Conservation (phyloP, 148 eudicot genomes). For the Limonium bicolor region DNA sequence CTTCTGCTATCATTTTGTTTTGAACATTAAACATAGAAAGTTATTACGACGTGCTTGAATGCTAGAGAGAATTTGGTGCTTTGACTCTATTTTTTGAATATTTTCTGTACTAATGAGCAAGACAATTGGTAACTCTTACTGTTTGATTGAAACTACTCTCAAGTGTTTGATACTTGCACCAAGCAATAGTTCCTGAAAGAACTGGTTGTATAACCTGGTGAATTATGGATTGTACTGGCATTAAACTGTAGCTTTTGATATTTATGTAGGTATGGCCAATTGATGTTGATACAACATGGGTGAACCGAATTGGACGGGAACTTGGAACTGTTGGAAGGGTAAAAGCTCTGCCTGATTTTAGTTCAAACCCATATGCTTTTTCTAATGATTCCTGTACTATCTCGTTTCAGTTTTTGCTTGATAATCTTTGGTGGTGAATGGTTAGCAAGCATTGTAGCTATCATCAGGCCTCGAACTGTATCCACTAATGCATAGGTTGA, state of each 20-base stretch:
- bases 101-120: not conserved
- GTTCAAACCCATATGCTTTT: not conserved
- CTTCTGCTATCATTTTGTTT: too few relatives aligned
- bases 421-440: not conserved
- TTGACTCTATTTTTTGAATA: not conserved
- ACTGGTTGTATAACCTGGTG: too few relatives aligned
- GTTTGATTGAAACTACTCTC: not conserved
- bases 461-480: not conserved
- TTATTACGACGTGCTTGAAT: too few relatives aligned
- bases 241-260: not conserved
- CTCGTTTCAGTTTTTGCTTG: not conserved
- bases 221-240: not conserved
- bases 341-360: slow-evolving; percentile 5
- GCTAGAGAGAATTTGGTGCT: not conserved
- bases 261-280: slow-evolving; percentile 80
- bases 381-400: not conserved
- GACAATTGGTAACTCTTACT: not conserved
- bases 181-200: too few relatives aligned
- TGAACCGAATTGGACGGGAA: slow-evolving; percentile 88
- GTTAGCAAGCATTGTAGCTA: too few relatives aligned
- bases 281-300: slow-evolving; percentile 63
- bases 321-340: slow-evolving; percentile 80
- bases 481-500: too few relatives aligned
- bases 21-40: too few relatives aligned
- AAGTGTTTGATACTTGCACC: not conserved